Percentiles rank a stretch among this genome's conserved stretches.
Conservation (phyloP, 2,329 filamentous ascomycete species). For the Colletotrichum nymphaeae region DNA sequence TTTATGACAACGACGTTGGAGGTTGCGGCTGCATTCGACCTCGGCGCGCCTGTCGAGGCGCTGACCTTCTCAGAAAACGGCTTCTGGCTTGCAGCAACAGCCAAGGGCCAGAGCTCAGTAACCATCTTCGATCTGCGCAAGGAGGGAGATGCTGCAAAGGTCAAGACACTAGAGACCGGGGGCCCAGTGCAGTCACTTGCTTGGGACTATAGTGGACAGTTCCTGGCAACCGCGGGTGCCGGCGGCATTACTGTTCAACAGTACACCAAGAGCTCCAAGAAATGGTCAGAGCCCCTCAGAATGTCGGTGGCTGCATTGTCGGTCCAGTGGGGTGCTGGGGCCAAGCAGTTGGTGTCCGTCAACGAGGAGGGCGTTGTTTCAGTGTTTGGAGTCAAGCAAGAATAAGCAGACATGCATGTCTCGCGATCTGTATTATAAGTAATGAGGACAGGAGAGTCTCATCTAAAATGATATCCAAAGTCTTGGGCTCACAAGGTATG, state of each 20-base stretch:
- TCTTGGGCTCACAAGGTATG: slow-evolving; percentile 13
- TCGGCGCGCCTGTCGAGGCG: slow-evolving; percentile 77
- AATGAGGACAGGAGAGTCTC: slow-evolving; percentile 18
- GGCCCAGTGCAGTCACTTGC: slow-evolving; percentile 79
- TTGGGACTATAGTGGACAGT: slow-evolving; percentile 98
- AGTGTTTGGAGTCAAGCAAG: slow-evolving; percentile 70
- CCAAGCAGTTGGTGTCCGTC: slow-evolving; percentile 79
- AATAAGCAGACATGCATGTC: slow-evolving; percentile 4
- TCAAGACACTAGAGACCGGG: slow-evolving; percentile 89
- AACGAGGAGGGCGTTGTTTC: slow-evolving; percentile 81
- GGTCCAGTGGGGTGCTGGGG: slow-evolving; percentile 81
- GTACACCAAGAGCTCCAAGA: slow-evolving; percentile 87
- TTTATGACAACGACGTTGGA: slow-evolving; percentile 87
- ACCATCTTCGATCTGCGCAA: slow-evolving; percentile 95
- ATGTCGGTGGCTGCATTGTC: slow-evolving; percentile 79
- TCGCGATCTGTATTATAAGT: slow-evolving; percentile 25
- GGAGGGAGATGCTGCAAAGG: slow-evolving; percentile 82
- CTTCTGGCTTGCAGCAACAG: slow-evolving; percentile 90
- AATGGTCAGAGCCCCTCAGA: slow-evolving; percentile 87
- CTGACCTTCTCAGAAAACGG: slow-evolving; percentile 96
- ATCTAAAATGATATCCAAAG: slow-evolving; percentile 33
- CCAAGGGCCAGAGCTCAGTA: slow-evolving; percentile 80
- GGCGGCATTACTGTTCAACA: slow-evolving; percentile 88
- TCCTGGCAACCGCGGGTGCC: slow-evolving; percentile 83
- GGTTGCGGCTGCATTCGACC: slow-evolving; percentile 78